phyloP scores from a whole-genome alignment of 257 asterid genomes.

The Solanum raphanifolium region DNA sequence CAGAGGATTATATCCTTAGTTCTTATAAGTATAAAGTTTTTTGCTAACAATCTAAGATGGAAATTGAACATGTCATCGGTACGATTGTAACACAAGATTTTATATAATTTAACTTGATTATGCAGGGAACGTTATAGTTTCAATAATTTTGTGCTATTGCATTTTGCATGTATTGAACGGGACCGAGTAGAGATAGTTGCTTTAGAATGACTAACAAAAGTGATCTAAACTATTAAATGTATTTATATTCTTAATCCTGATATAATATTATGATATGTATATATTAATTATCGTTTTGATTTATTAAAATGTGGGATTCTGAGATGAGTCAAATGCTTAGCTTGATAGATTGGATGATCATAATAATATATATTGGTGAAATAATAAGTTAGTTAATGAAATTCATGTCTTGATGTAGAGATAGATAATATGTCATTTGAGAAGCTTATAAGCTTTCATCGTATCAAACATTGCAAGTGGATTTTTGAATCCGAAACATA shows the following conservation, averaged over 20 bases:
- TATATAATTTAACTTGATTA: neutral
- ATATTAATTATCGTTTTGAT: too few species aligned
- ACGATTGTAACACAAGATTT: neutral
- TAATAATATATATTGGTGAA: neutral
- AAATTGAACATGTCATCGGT: neutral
- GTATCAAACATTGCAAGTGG: neutral
- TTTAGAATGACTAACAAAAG: too few species aligned
- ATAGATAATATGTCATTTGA: neutral
- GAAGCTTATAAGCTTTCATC: too few species aligned
- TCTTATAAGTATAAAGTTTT: too few species aligned
- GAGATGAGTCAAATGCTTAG: neutral
- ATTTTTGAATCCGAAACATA: too few species aligned
- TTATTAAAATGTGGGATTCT: neutral
- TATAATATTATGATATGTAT: neutral
- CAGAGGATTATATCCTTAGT: too few species aligned
- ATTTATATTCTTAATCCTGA: too few species aligned
- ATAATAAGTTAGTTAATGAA: neutral
- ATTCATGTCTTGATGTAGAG: neutral
- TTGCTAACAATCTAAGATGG: neutral
- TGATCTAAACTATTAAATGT: neutral
- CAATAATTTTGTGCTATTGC: neutral
- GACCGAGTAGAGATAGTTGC: too few species aligned
- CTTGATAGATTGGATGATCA: neutral
- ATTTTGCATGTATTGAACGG: neutral
- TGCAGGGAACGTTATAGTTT: neutral